These are phyloP conservation scores for Sugiyamaella boreocaroliniensis DNA, from an alignment of 805 yeast species.

Conservation along the genomic window DNA sequence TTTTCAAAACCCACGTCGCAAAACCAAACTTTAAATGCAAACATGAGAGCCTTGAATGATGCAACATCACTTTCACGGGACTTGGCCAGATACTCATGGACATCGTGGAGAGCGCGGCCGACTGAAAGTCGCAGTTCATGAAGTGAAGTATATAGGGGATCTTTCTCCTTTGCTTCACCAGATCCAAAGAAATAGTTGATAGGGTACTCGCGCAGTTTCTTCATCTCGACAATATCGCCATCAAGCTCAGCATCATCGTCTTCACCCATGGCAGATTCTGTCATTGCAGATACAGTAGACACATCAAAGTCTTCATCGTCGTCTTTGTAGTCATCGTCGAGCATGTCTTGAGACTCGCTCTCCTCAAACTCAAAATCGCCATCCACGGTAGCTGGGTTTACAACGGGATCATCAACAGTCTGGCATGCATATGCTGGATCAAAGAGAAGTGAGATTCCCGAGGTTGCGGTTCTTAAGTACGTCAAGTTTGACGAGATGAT, in stretches of 20 bases:
- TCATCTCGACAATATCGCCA: constrained; percentile 38
- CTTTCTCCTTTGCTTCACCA: constrained; percentile 33
- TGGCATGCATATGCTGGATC: constrained; percentile 42
- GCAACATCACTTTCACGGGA: constrained; percentile 58
- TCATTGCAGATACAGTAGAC: not conserved
- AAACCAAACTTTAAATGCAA: constrained; percentile 68
- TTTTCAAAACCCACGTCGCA: constrained; percentile 73
- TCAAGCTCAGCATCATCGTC: constrained; percentile 25
- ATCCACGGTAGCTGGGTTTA: not conserved
- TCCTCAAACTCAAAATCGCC: constrained; percentile 26
- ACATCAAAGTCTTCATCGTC: constrained; percentile 22
- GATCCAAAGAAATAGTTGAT: constrained; percentile 57
- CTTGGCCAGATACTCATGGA: constrained; percentile 42
- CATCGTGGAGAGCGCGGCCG: constrained; percentile 56
- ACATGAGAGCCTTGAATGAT: constrained; percentile 53
- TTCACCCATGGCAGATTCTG: constrained; percentile 1
- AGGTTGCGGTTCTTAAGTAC: constrained; percentile 51
- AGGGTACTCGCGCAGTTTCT: constrained; percentile 57
- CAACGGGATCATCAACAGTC: not conserved
- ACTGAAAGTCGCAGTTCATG: constrained; percentile 56
- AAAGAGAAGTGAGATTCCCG: constrained; percentile 66
- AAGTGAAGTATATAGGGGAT: constrained; percentile 41
- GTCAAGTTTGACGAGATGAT: constrained; percentile 48
- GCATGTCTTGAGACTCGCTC: constrained; percentile 18
- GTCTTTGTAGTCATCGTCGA: constrained; percentile 23